phyloP scores from a whole-genome alignment of 352 stramenopile genomes.

The Phytophthora rubi region DNA sequence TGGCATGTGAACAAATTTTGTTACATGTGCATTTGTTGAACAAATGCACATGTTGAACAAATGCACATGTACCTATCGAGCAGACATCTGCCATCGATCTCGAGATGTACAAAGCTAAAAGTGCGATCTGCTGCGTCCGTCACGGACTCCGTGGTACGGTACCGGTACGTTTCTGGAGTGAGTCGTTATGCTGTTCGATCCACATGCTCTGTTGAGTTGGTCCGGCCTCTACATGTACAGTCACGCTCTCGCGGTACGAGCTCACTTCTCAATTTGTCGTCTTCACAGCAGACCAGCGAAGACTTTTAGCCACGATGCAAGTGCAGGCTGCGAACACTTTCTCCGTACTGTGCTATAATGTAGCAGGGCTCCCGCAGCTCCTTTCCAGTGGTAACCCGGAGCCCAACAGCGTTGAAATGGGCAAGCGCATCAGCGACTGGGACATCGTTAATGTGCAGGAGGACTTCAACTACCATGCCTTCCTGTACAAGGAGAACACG shows the following conservation, averaged over 20 bases:
- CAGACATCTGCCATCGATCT: not conserved
- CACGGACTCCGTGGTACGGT: constrained; percentile 1
- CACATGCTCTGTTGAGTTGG: not conserved
- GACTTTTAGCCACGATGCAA: constrained; percentile 18
- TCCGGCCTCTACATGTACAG: not conserved
- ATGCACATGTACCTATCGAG: not conserved
- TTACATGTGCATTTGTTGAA: too few species aligned
- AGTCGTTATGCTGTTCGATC: not conserved
- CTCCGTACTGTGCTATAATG: constrained; percentile 53
- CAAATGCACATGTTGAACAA: constrained; percentile 2
- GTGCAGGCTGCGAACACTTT: constrained; percentile 45
- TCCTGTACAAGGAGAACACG: constrained; percentile 48
- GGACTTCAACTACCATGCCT: constrained; percentile 51
- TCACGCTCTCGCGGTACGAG: not conserved
- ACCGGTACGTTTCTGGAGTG: not conserved
- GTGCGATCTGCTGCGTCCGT: constrained; percentile 21
- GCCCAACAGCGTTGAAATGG: constrained; percentile 51
- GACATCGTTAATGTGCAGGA: constrained; percentile 53
- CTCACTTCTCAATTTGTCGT: constrained; percentile 25
- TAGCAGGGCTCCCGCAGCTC: constrained; percentile 49
- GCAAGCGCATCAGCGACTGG: constrained; percentile 50
- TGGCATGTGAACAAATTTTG: constrained; percentile 4
- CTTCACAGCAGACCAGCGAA: constrained; percentile 14
- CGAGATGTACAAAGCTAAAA: constrained; percentile 20
- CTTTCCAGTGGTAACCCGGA: constrained; percentile 54